Conservation (phyloP, 2,329 filamentous ascomycete species). For the Talaromyces pinophilus region DNA sequence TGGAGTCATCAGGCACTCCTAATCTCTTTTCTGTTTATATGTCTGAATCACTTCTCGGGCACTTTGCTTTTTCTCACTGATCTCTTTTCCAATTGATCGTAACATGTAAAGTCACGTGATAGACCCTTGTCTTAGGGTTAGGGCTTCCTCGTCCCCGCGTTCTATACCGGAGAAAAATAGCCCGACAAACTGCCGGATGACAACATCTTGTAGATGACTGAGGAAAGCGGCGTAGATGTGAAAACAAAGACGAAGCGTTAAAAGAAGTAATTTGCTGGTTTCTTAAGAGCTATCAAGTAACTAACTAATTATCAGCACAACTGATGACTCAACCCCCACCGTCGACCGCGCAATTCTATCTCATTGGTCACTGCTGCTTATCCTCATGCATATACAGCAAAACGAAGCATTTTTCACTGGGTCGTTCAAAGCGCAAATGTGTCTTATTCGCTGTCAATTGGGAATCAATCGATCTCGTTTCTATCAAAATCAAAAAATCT, state of each 20-base stretch:
- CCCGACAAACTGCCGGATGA: not conserved
- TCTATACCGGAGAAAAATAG: not conserved
- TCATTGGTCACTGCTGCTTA: constrained; percentile 8
- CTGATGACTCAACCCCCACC: not conserved
- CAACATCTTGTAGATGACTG: not conserved
- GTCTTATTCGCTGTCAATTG: constrained; percentile 15
- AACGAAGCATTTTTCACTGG: constrained; percentile 13
- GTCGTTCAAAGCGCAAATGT: constrained; percentile 10
- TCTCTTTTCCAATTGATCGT: not conserved
- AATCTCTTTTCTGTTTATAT: not conserved
- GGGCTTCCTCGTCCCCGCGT: not conserved
- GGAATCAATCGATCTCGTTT: not conserved
- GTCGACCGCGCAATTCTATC: constrained; percentile 16
- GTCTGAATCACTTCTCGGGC: not conserved
- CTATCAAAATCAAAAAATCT: not conserved
- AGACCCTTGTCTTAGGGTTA: not conserved
- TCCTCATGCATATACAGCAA: constrained; percentile 7
- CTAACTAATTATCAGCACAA: not conserved
- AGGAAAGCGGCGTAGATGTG: not conserved
- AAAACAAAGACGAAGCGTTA: not conserved
- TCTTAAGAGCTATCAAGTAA: not conserved
- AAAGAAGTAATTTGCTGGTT: not conserved
- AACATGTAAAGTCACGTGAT: not conserved
- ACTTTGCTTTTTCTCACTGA: not conserved
- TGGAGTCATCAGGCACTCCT: no score